Evolutionary conservation across 257 asterid species (phyloP), one percentile per base, ranked within the genome.

Genomic region (Gynochthodes officinalis): DNA sequence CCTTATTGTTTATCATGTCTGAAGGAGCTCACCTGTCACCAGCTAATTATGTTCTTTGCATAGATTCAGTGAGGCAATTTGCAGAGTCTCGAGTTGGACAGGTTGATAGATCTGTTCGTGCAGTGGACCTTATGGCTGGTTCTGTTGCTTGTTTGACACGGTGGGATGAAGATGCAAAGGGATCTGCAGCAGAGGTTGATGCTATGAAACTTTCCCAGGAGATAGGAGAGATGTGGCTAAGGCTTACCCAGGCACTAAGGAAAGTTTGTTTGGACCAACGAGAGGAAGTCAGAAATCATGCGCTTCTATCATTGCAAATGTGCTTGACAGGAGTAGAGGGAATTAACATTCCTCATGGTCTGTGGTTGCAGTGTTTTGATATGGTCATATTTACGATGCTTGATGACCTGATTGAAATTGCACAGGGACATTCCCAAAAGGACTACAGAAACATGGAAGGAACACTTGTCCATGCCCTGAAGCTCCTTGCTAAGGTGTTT

Each of bases 81-180:
- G 97, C 97, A 39, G 98, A 93, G 80, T 93, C 98, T 76, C 98
- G 97, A 44, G 88, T 91, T 3, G 97, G 97, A 58, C 96, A 88
- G 83, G 82, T 89, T 7, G 98, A 93, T 61, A 74, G 97, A 76
- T 89, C 97, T 27, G 83, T 88, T 73, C 87, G 82, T 27, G 88
- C 98, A 4, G 88, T 93, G 71, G 96, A 93, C 82, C 92, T 90
- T 44, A 89, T 93, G 96, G 89, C 90, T 1, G 86, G 86, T 63
- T 89, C 97, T 3, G 82, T 82, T 65, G 67, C 88, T 28, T 93
- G 92, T 84, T 76, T 93, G 83, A 84, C 86, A 19, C 69, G 78
- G 52, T 93, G 98, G 98, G 88, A 90, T 70, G 85, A 83, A 64
- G 96, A 93, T 72, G 87, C 96, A 10, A 82, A 84, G 75, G 95